These are phyloP conservation scores for Phaeosphaeria sp. DNA, from an alignment of 2,329 filamentous ascomycete species.

Conservation along the genomic window DNA sequence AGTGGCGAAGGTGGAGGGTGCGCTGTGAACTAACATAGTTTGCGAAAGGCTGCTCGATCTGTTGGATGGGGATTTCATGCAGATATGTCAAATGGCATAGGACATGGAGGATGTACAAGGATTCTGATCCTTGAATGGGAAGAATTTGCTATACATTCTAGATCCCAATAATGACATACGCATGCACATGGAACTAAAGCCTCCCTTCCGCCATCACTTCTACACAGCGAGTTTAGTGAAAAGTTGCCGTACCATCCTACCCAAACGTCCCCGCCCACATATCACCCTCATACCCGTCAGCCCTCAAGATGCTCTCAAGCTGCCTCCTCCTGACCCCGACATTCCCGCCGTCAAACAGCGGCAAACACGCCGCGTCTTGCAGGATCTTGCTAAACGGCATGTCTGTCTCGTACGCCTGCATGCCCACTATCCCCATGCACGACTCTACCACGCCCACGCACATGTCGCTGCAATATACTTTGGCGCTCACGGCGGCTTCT, in stretches of 20 bases:
- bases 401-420: conserved; percentile 54
- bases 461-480: conserved; percentile 59
- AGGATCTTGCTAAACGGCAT: conserved; percentile 66
- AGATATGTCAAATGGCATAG: too few relatives aligned
- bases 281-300: conserved; percentile 49
- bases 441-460: conserved; percentile 58
- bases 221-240: too few relatives aligned
- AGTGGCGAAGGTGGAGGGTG: too few relatives aligned
- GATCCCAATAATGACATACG: too few relatives aligned
- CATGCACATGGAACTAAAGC: too few relatives aligned
- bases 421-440: conserved; percentile 60
- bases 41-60: too few relatives aligned
- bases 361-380: conserved; percentile 89
- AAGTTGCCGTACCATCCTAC: background rate
- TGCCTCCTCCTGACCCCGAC: conserved; percentile 59
- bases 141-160: too few relatives aligned
- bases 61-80: too few relatives aligned
- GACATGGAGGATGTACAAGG: too few relatives aligned
- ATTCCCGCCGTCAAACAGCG: conserved; percentile 71
- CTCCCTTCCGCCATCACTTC: too few relatives aligned
- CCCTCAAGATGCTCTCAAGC: conserved; percentile 55
- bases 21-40: too few relatives aligned
- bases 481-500: conserved; percentile 58
- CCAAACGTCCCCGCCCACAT: conserved; percentile 49
- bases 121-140: too few relatives aligned